Percentiles rank a stretch among this genome's conserved stretches.
Conservation (phyloP, 306 rosid species). For the Inga leiocalycina region DNA sequence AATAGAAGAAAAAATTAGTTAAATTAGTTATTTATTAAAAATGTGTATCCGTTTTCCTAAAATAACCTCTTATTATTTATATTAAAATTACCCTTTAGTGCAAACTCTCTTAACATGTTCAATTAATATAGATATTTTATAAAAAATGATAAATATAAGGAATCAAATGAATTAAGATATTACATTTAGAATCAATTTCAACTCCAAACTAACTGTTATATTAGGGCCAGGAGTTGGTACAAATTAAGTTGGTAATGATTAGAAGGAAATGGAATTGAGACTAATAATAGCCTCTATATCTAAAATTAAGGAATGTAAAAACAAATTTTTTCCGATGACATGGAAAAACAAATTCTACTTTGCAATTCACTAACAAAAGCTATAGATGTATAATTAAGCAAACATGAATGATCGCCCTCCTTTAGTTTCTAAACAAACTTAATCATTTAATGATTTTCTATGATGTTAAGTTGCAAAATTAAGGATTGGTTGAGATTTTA, state of each 20-base stretch:
- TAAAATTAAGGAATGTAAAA: neutral
- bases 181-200: too few species aligned
- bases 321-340: neutral
- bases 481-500: neutral
- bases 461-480: neutral
- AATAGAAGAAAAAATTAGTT: too few species aligned
- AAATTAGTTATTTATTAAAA: too few species aligned
- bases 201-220: too few species aligned
- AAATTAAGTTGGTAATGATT: neutral
- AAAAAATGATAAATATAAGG: too few species aligned
- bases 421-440: neutral
- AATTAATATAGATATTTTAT: too few species aligned
- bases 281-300: neutral
- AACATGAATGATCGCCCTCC: neutral
- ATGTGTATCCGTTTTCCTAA: too few species aligned
- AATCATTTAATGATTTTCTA: neutral
- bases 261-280: neutral
- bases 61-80: too few species aligned
- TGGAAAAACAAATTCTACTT: neutral
- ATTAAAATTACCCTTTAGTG: too few species aligned
- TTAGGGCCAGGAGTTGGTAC: too few species aligned
- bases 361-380: neutral
- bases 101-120: too few species aligned
- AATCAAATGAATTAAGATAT: too few species aligned
- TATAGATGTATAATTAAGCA: neutral